Conservation (phyloP, 257 asterid species). For the Nicotiana knightiana region DNA sequence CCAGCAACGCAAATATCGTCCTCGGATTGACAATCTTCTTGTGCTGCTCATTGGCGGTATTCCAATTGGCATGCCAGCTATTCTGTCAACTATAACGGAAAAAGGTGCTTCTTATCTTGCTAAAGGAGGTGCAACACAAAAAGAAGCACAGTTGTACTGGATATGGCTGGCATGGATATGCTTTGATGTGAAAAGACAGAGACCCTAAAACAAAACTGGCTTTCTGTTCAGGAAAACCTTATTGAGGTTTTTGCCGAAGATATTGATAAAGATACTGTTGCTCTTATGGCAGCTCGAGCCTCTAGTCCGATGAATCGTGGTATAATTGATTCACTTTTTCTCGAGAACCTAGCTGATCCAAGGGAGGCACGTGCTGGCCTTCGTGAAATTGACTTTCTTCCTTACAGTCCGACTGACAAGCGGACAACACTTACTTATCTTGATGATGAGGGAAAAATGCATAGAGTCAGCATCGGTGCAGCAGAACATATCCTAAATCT, state of each 20-base stretch:
- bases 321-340: no score
- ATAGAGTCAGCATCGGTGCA: conserved; percentile 95
- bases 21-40: conserved; percentile 90
- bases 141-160: conserved; percentile 90
- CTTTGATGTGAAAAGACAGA: conserved; percentile 90
- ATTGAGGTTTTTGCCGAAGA: conserved; percentile 89
- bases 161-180: conserved; percentile 98
- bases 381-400: conserved; percentile 78
- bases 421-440: conserved; percentile 78
- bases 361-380: conserved; percentile 86
- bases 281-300: conserved; percentile 96
- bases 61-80: conserved; percentile 94
- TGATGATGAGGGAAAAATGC: conserved; percentile 74
- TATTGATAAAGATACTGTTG: conserved; percentile 78
- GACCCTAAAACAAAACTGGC: conserved; percentile 76
- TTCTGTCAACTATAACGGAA: conserved; percentile 85
- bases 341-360: conserved; percentile 74
- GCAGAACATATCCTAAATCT: conserved; percentile 61
- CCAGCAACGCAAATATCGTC: conserved; percentile 72
- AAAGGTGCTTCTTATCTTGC: conserved; percentile 77
- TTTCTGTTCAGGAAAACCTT: conserved; percentile 81
- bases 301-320: conserved; percentile 54
- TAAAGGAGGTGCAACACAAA: conserved; percentile 63
- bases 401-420: conserved; percentile 84
- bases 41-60: conserved; percentile 96